Percentiles rank a stretch among this genome's conserved stretches.
These are phyloP conservation scores for Wickerhamiella lipophila DNA, from an alignment of 805 yeast species.

Conservation along the genomic window DNA sequence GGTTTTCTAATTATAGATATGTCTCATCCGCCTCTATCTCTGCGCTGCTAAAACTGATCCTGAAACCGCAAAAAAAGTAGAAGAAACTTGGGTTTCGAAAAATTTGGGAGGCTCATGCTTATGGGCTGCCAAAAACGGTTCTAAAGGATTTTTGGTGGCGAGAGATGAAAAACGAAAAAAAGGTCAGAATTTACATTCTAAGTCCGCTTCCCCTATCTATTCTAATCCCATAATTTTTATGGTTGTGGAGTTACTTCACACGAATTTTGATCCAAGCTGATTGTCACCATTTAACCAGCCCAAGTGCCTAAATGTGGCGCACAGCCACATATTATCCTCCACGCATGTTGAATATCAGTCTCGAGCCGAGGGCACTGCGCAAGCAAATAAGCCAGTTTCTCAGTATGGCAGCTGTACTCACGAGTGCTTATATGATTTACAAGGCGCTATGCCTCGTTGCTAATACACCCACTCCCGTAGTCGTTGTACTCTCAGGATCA, in stretches of 20 bases:
- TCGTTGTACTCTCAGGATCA: constrained; percentile 92
- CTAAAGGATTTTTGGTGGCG: neutral
- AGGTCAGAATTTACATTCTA: too few species aligned
- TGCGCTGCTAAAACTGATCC: neutral
- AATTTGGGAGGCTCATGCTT: too few species aligned
- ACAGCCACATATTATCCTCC: neutral
- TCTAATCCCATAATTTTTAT: too few species aligned
- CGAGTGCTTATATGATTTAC: constrained; percentile 90
- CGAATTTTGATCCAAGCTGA: too few species aligned
- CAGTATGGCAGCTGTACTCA: constrained; percentile 61
- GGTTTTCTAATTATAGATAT: neutral
- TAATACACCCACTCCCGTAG: constrained; percentile 83
- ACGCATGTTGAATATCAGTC: neutral
- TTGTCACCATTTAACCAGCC: too few species aligned
- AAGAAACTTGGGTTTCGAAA: too few species aligned
- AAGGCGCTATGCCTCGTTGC: constrained; percentile 63
- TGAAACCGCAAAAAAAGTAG: neutral
- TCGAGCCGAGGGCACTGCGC: constrained; percentile 19
- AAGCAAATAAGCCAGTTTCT: constrained; percentile 40
- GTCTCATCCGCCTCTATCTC: too few species aligned
- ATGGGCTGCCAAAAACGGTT: too few species aligned
- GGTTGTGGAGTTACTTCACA: too few species aligned
- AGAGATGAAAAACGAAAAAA: too few species aligned
- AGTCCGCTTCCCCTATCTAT: too few species aligned
- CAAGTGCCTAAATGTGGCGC: neutral